Percentiles rank a stretch among this genome's conserved stretches.
Conservation (phyloP, 1,284 basidiomycete species). For the Rhodotorula sp. region DNA sequence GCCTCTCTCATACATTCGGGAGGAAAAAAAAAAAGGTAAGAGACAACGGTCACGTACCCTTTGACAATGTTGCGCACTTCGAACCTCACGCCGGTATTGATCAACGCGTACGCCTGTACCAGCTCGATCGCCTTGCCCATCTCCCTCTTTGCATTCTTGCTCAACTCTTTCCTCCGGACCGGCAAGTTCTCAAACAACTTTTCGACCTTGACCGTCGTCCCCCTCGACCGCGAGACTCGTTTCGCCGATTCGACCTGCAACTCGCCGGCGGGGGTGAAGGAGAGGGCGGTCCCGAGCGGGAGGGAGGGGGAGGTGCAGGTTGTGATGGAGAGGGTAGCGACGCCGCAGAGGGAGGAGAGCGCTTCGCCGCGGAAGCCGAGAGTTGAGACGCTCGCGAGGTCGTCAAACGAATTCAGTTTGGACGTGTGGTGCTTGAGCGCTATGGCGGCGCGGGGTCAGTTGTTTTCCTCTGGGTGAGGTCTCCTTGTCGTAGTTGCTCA, state of each 20-base stretch:
- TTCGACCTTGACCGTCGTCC: slow-evolving; percentile 76
- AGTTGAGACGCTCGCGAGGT: slow-evolving; percentile 71
- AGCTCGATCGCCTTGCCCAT: slow-evolving; percentile 79
- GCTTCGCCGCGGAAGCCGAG: slow-evolving; percentile 98
- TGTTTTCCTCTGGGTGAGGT: too few species aligned
- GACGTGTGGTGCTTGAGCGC: slow-evolving; percentile 93
- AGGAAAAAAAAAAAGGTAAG: too few species aligned
- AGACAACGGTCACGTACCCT: slow-evolving; percentile 57
- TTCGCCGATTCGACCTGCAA: slow-evolving; percentile 48
- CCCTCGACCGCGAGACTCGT: slow-evolving; percentile 55
- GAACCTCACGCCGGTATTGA: slow-evolving; percentile 65
- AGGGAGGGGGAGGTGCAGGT: slow-evolving; percentile 70
- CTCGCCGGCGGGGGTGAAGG: slow-evolving; percentile 53
- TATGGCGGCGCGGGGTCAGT: slow-evolving; percentile 46
- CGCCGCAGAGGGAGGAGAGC: slow-evolving; percentile 83
- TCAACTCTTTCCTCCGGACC: slow-evolving; percentile 87
- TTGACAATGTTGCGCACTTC: slow-evolving; percentile 70
- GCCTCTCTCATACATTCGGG: too few species aligned
- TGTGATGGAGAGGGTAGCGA: slow-evolving; percentile 69
- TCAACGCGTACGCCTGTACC: slow-evolving; percentile 84
- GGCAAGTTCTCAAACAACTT: slow-evolving; percentile 79
- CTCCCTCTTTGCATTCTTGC: slow-evolving; percentile 85
- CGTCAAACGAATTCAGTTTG: slow-evolving; percentile 74
- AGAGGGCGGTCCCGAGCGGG: slow-evolving; percentile 74
- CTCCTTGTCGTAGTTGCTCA: slow-evolving; percentile 49